phyloP scores from a whole-genome alignment of 2,329 filamentous ascomycete species.

The Fusarium albidum region DNA sequence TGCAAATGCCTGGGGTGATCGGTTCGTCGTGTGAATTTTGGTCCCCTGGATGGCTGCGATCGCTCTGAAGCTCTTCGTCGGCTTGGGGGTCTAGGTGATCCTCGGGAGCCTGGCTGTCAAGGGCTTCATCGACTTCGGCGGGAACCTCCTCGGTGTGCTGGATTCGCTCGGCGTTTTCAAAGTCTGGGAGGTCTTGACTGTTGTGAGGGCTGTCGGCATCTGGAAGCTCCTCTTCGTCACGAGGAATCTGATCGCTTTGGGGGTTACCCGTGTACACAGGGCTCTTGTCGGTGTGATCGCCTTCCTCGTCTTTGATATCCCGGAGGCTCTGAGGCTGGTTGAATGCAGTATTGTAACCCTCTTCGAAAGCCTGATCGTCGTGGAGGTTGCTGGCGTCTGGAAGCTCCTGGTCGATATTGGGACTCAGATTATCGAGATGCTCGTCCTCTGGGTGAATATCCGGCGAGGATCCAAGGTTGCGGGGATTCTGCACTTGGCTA shows the following conservation, averaged over 20 bases:
- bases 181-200: not conserved
- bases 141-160: not conserved
- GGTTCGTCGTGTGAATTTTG: slow-evolving; percentile 2
- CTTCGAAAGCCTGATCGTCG: not conserved
- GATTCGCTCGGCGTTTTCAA: not conserved
- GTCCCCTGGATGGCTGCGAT: slow-evolving; percentile 4
- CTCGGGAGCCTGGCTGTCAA: not conserved
- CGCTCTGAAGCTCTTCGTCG: not conserved
- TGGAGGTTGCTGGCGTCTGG: not conserved
- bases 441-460: not conserved
- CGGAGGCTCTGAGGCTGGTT: too few species aligned
- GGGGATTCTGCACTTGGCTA: not conserved
- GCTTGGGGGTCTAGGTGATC: not conserved
- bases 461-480: not conserved
- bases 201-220: not conserved
- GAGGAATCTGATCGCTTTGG: too few species aligned
- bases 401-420: not conserved
- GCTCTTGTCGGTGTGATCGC: too few species aligned
- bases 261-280: too few species aligned
- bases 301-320: too few species aligned
- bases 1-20: not conserved
- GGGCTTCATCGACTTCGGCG: slow-evolving; percentile 7
- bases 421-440: too few species aligned
- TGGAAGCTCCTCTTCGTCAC: not conserved
- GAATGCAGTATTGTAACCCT: too few species aligned